These are phyloP conservation scores for Phoenix dactylifera DNA, from an alignment of 176 grass and related monocot species.

Conservation along the genomic window DNA sequence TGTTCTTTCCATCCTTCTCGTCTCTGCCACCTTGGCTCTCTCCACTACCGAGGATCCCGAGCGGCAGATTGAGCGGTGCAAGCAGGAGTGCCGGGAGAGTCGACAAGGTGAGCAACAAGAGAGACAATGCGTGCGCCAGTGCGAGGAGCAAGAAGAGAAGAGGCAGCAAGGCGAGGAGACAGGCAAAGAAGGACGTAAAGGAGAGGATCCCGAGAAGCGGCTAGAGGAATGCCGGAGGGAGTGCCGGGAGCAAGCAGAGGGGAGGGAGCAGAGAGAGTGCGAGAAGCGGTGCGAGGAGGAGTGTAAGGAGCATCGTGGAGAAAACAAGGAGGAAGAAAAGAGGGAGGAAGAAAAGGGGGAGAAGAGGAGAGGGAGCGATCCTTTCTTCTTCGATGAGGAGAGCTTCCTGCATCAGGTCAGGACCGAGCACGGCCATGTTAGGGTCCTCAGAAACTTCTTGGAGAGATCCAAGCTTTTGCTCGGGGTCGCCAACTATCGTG, in stretches of 20 bases:
- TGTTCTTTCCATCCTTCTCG: constrained; percentile 22
- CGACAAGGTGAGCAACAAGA: constrained; percentile 2
- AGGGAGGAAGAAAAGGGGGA: neutral
- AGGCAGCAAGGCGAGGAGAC: neutral
- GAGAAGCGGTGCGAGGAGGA: too few relatives aligned
- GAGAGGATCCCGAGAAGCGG: neutral
- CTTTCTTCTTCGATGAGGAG: constrained; percentile 51
- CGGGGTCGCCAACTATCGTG: constrained; percentile 63
- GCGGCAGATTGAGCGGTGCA: constrained; percentile 18
- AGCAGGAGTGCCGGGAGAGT: constrained; percentile 18
- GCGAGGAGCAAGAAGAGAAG: constrained; percentile 4
- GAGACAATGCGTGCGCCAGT: constrained; percentile 3
- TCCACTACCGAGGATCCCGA: constrained; percentile 11
- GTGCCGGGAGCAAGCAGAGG: neutral
- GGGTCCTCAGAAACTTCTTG: constrained; percentile 39
- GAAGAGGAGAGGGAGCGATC: constrained; percentile 5
- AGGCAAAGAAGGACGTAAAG: neutral
- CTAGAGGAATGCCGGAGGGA: neutral
- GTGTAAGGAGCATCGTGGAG: too few relatives aligned
- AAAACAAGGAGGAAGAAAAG: too few relatives aligned
- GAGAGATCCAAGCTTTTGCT: constrained; percentile 44
- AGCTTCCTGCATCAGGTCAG: constrained; percentile 26
- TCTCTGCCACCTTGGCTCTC: constrained; percentile 22
- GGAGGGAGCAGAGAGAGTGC: neutral
- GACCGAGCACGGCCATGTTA: constrained; percentile 44